Percentiles rank a stretch among this genome's conserved stretches.
Evolutionary conservation across 106 monocot species (phyloP).

Genomic region (Platanthera guangdongensis): DNA sequence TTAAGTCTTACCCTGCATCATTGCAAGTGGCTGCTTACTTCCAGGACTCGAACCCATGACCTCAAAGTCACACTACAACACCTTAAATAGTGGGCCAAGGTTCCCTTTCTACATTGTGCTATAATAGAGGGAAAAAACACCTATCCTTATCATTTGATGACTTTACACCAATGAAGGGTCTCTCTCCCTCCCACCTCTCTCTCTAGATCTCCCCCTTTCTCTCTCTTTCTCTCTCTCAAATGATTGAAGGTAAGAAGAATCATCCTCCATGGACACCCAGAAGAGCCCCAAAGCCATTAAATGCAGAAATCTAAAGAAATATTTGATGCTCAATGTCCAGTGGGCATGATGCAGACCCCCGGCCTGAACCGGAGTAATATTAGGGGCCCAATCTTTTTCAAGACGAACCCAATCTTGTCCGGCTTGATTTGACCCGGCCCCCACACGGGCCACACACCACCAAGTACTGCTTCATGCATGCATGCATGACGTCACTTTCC

Average conservation of each 20-base stretch:
- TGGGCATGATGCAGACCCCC: slow-evolving; percentile 4
- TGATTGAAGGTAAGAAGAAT: background rate
- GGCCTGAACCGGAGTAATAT: background rate
- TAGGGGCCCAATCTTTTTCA: background rate
- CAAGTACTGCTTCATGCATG: background rate
- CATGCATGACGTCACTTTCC: no score
- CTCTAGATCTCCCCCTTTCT: background rate
- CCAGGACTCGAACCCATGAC: no score
- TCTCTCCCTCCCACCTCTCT: background rate
- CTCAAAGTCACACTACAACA: no score
- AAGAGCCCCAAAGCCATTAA: background rate
- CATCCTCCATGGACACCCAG: background rate
- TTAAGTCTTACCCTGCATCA: no score
- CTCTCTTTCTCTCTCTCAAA: background rate
- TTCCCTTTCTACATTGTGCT: no score
- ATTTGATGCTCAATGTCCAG: slow-evolving; percentile 4
- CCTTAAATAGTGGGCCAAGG: no score
- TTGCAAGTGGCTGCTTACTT: no score
- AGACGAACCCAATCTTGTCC: background rate
- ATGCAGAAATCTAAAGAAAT: background rate
- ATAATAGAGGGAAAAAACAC: no score
- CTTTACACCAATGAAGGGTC: background rate
- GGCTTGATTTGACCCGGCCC: background rate
- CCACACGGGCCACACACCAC: background rate
- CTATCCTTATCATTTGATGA: background rate